Percentiles rank a stretch among this genome's conserved stretches.
These are phyloP conservation scores for Phytophthora lateralis DNA, from an alignment of 352 stramenopile species.

Conservation along the genomic window DNA sequence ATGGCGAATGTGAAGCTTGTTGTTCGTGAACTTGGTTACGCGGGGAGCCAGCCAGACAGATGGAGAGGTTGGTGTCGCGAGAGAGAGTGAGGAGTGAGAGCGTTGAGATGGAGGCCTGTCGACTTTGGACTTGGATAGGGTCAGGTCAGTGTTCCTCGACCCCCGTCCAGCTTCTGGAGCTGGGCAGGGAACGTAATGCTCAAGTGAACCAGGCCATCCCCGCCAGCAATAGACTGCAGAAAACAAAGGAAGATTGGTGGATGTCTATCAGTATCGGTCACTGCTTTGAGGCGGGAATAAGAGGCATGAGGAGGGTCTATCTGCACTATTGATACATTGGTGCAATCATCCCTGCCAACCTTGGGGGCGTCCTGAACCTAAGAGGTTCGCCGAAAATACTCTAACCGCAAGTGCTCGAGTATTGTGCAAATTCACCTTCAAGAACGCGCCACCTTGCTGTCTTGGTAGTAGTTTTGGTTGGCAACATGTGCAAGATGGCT, in stretches of 20 bases:
- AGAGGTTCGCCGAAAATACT: slow-evolving; percentile 14
- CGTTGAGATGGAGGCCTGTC: slow-evolving; percentile 33
- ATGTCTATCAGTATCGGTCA: slow-evolving; percentile 17
- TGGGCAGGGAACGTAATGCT: slow-evolving; percentile 12
- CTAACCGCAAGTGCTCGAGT: slow-evolving; percentile 1
- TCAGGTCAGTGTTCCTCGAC: slow-evolving; percentile 37
- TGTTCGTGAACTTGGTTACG: slow-evolving; percentile 23
- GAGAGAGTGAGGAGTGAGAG: slow-evolving; percentile 45
- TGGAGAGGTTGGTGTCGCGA: slow-evolving; percentile 38
- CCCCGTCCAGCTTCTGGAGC: slow-evolving; percentile 22
- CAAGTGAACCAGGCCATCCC: background rate
- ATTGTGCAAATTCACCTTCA: slow-evolving; percentile 10
- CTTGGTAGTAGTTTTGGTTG: background rate
- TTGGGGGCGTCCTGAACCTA: slow-evolving; percentile 10
- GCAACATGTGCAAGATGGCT: background rate
- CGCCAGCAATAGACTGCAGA: slow-evolving; percentile 42
- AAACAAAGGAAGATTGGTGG: slow-evolving; percentile 34
- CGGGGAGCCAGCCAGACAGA: slow-evolving; percentile 35
- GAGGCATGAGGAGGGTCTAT: slow-evolving; percentile 15
- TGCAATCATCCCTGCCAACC: slow-evolving; percentile 1
- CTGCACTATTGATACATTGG: slow-evolving; percentile 30
- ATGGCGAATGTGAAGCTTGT: slow-evolving; percentile 36
- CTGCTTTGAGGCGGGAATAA: slow-evolving; percentile 23
- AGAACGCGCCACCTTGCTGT: slow-evolving; percentile 8
- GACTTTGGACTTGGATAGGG: slow-evolving; percentile 36